Conservation (phyloP, 2,329 filamentous ascomycete genomes). For the Mycosphaerella sp. region DNA sequence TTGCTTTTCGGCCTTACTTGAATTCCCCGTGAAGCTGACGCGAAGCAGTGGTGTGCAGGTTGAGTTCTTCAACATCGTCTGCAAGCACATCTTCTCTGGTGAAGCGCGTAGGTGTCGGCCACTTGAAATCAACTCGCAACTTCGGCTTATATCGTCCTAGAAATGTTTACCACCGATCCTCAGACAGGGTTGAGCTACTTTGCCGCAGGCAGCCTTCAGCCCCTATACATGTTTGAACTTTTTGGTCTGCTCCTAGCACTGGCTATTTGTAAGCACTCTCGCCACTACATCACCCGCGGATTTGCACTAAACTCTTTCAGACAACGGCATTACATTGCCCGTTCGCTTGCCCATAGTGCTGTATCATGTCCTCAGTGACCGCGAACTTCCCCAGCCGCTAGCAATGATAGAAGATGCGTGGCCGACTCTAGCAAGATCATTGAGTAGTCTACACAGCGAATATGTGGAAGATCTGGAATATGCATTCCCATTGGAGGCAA, state of each 20-base stretch:
- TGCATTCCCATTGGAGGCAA: conserved; percentile 66
- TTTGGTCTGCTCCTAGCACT: conserved; percentile 82
- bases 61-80: conserved; percentile 84
- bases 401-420: conserved; percentile 81
- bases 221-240: conserved; percentile 84
- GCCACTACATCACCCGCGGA: too few relatives aligned
- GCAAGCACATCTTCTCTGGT: conserved; percentile 72
- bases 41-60: conserved; percentile 74
- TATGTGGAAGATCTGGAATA: conserved; percentile 79
- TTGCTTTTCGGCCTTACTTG: background rate
- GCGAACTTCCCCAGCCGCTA: conserved; percentile 35
- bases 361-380: conserved; percentile 65
- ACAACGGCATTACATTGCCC: conserved; percentile 87
- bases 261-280: conserved; percentile 54
- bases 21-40: background rate
- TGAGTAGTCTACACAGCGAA: conserved; percentile 67
- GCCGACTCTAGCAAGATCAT: conserved; percentile 70
- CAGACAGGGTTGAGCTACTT: conserved; percentile 83
- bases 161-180: conserved; percentile 71
- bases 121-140: background rate
- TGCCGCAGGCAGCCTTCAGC: conserved; percentile 71
- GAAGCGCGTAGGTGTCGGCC: conserved; percentile 54
- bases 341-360: conserved; percentile 81
- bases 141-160: conserved; percentile 26
- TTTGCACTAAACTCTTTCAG: background rate